Evolutionary conservation across 352 stramenopile genomes (phyloP).

Genomic region (Pythium volutum): DNA sequence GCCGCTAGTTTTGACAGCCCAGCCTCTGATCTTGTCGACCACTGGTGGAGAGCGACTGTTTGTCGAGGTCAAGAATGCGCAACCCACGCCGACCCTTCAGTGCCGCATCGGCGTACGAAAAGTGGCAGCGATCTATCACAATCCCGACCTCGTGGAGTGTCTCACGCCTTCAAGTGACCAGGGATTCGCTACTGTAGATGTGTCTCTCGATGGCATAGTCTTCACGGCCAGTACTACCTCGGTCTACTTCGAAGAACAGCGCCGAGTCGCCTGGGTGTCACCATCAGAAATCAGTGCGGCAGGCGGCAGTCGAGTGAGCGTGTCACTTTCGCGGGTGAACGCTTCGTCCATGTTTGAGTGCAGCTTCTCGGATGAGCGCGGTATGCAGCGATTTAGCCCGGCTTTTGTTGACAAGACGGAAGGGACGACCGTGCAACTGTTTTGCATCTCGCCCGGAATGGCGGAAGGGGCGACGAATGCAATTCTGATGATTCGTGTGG

Average conservation of each 20-base stretch:
- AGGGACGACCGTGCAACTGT: not conserved
- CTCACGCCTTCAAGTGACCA: conserved; percentile 6
- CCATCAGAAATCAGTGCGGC: not conserved
- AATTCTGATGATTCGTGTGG: not conserved
- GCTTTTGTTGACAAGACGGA: not conserved
- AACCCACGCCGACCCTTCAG: not conserved
- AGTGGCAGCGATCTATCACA: not conserved
- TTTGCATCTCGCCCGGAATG: conserved; percentile 9
- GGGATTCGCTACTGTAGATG: conserved; percentile 17
- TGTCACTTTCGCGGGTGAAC: not conserved
- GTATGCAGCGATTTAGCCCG: not conserved
- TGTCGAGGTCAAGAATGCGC: conserved; percentile 3
- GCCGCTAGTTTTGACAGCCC: not conserved
- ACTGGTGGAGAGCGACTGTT: conserved; percentile 8
- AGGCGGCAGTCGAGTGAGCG: conserved; percentile 13
- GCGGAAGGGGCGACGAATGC: not conserved
- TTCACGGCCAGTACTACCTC: conserved; percentile 6
- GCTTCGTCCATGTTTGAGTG: conserved; percentile 6
- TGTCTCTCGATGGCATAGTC: conserved; percentile 20
- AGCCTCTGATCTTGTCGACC: not conserved
- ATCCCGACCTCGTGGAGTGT: conserved; percentile 2
- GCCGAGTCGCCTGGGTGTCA: not conserved
- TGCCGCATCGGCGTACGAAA: conserved; percentile 8
- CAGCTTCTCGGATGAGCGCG: conserved; percentile 4
- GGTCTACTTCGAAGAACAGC: conserved; percentile 17